Evolutionary conservation across 2,329 filamentous ascomycete species (phyloP), one percentile per base, ranked within the genome.

Genomic region (Ceratocystis eucalypticola): DNA sequence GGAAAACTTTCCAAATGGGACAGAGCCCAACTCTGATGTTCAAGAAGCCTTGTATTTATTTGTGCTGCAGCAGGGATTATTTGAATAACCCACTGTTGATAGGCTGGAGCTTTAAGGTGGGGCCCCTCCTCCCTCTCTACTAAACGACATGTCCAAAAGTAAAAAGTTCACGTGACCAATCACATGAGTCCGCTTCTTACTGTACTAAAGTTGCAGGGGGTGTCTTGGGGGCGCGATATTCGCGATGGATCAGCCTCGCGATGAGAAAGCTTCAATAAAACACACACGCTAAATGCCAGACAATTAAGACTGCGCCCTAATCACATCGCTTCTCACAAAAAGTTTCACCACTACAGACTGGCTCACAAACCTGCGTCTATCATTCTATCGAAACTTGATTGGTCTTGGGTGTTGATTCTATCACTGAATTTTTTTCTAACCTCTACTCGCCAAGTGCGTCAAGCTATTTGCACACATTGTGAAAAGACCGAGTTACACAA

Each of bases 191-290:
- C 25, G 55, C 30, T 59, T 59, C 55, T 20, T 33, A 30, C 55
- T 25, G 55, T 17, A 30, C 33, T 55, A 20, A 12, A 41, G 41
- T 20, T 66, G n/a, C 57, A 62, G 33, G 59, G 65, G 44, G 44
- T 20, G 37, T 41, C 22, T 30, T 57, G 45, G 22, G 22, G 62
- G 66, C 66, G 66, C 66, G 66, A 64, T 44, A 61, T 45, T 67
- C 66, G 53, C 62, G 66, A 67, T 67, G 28, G 66, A 67, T 67
- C 62, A 67, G 66, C 66, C 66, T 67, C 66, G 66, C 66, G 62
- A 65, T 67, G 45, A 20, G 41, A 57, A 44, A 61, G 55, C 55
- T 59, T 59, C 55, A 59, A 33, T 59, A 15, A 30, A 59, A n/a
- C 55, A 30, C 55, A 28, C 28, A n/a, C 55, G 50, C 22, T 30